A percentile compares a stretch with the other conserved stretches of the same genome.
phyloP scores from a whole-genome alignment of 2,329 filamentous ascomycete genomes.

The Alternaria angustiovoidea region DNA sequence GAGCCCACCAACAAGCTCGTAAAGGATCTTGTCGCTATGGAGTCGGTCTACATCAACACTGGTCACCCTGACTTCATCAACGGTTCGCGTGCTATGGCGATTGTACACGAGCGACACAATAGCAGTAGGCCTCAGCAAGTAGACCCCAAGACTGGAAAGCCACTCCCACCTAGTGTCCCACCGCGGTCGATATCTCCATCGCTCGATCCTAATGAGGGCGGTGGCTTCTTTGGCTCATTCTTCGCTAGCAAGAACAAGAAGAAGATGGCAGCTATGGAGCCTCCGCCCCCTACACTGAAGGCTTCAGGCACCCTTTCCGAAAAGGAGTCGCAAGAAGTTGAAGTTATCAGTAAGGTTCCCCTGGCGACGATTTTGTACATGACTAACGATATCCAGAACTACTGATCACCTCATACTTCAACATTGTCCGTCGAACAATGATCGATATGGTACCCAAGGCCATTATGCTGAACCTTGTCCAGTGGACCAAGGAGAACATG shows the following conservation, averaged over 20 bases:
- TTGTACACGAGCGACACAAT: constrained; percentile 92
- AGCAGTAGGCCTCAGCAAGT: constrained; percentile 87
- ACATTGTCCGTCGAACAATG: constrained; percentile 97
- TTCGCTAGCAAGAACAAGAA: constrained; percentile 99
- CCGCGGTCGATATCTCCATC: constrained; percentile 79
- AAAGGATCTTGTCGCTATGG: constrained; percentile 91
- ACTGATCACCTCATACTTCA: constrained; percentile 95
- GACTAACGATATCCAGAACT: constrained; percentile 69
- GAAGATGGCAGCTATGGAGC: constrained; percentile 99
- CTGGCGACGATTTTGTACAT: not conserved
- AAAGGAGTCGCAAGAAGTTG: constrained; percentile 93
- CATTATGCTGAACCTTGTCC: constrained; percentile 95
- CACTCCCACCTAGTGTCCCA: constrained; percentile 73
- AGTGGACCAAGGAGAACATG: constrained; percentile 98
- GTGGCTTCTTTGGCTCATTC: constrained; percentile 97
- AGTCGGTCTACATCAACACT: constrained; percentile 97
- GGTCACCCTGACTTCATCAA: constrained; percentile 98
- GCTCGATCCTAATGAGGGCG: constrained; percentile 66
- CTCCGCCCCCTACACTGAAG: constrained; percentile 90
- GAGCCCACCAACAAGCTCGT: constrained; percentile 98
- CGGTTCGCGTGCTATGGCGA: constrained; percentile 95
- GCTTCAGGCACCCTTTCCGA: constrained; percentile 93
- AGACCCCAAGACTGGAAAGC: constrained; percentile 98
- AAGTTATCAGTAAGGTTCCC: constrained; percentile 84
- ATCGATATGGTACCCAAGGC: constrained; percentile 99